Conservation (phyloP, 192 early-diverging fungal genomes). For the Coemansia sp. region DNA sequence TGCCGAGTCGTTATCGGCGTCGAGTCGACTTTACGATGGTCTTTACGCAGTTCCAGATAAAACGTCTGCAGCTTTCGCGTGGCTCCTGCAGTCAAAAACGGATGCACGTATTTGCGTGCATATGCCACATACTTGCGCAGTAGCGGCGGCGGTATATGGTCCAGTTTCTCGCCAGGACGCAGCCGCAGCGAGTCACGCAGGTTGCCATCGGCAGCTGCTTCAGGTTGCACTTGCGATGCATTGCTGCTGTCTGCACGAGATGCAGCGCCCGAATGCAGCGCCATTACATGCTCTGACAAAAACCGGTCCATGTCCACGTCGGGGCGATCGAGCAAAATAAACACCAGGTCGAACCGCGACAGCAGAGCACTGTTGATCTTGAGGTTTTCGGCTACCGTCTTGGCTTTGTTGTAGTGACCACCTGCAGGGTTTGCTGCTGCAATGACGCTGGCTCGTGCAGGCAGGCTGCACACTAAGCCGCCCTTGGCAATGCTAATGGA, state of each 20-base stretch:
- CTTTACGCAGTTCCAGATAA: conserved; percentile 65
- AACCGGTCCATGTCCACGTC: conserved; percentile 77
- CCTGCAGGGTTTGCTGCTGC: conserved; percentile 85
- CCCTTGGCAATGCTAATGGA: conserved; percentile 85
- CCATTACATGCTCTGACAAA: conserved; percentile 78
- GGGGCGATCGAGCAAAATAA: conserved; percentile 78
- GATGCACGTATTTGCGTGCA: conserved; percentile 75
- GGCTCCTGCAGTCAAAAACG: conserved; percentile 62
- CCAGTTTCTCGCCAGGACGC: conserved; percentile 56
- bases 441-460: conserved; percentile 80
- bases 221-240: conserved; percentile 2
- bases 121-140: conserved; percentile 85
- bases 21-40: conserved; percentile 62
- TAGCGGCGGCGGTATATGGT: conserved; percentile 61
- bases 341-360: conserved; percentile 80
- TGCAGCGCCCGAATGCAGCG: conserved; percentile 54
- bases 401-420: conserved; percentile 84
- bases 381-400: conserved; percentile 79
- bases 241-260: background rate
- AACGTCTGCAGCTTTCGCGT: conserved; percentile 64
- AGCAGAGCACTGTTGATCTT: conserved; percentile 66
- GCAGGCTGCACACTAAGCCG: conserved; percentile 78
- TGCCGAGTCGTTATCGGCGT: conserved; percentile 80
- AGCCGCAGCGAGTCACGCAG: conserved; percentile 47
- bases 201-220: conserved; percentile 2